Base-by-base conservation (phyloP, 306 rosid genomes). In the Gastrolobium bilobum region DNA sequence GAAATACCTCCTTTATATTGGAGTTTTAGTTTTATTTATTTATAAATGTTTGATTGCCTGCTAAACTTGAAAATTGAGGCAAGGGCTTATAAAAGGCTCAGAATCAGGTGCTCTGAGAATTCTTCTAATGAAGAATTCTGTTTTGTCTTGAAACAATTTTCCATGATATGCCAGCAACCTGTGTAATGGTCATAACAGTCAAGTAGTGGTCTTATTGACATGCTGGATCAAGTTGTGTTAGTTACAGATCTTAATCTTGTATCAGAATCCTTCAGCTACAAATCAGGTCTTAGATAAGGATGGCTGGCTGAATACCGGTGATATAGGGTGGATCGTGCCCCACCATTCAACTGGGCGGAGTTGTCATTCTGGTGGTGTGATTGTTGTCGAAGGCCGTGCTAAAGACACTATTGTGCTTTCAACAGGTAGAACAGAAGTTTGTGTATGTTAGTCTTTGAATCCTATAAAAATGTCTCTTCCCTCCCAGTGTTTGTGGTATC, bases 401-500 rank as follows among this genome's bases (percentile, higher is more conserved):
- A 94, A 94, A 85, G 99, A 94, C 78, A 94, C 99, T 2, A 94
- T 94, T 78, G 99, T 94, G 59, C 99, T 94, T 73, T 92, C 86
- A 73, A 86, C 97, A 77, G 99, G 99, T 94, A 85, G 73, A 53
- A 61, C 37, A 40, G 20, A 67, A 50, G 39, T 79, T 71, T 68
- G 15, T 67, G 44, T 37, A n/a, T 15, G 4, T 69, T 38, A 43
- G 38, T 73, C 60, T 47, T 69, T 63, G 73, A 69, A 66, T 77
- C 63, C 30, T 70, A 76, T 53, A 65, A 47, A 71, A 30, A 3
- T 56, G 30, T 56, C 6, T 72, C 63, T 59, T 50, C 68, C 14
- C 38, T 48, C 31, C 34, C 59, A 5, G 7, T 44, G 3, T 64
- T 52, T 81, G 37, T 38, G 8, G 35, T 2, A 26, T 80, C 52